Conservation (phyloP, 306 rosid species). For the Quercus suber region DNA sequence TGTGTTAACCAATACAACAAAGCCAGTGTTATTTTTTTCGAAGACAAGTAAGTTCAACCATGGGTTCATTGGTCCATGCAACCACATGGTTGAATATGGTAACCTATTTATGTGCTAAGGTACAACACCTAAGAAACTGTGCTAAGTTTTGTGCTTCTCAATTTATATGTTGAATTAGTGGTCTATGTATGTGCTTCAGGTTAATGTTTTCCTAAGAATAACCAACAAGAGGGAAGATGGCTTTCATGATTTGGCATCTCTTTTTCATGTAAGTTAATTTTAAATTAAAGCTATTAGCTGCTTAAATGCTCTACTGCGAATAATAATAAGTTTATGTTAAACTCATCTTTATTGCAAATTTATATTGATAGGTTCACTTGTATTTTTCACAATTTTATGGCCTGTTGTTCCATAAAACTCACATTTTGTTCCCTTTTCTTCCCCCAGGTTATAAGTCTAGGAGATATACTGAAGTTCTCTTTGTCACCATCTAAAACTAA, state of each 20-base stretch:
- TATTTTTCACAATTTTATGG: too few relatives aligned
- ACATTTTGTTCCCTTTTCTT: too few relatives aligned
- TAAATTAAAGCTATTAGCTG: conserved; percentile 6
- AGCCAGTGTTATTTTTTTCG: too few relatives aligned
- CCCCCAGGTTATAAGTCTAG: conserved; percentile 83
- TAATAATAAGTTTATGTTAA: neutral
- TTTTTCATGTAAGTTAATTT: conserved; percentile 75
- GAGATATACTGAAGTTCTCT: conserved; percentile 86
- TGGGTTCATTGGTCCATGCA: too few relatives aligned
- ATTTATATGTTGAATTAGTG: conserved; percentile 12
- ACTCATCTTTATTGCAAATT: neutral
- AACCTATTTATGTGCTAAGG: too few relatives aligned
- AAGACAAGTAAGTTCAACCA: too few relatives aligned
- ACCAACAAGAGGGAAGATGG: conserved; percentile 94
- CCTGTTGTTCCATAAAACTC: too few relatives aligned
- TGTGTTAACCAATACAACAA: too few relatives aligned
- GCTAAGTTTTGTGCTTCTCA: neutral
- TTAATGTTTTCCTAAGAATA: conserved; percentile 89
- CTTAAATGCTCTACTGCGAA: conserved; percentile 2
- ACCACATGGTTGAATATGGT: too few relatives aligned
- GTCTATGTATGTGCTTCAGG: conserved; percentile 28
- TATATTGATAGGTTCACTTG: neutral
- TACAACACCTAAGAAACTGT: too few relatives aligned
- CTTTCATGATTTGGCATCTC: conserved; percentile 95
- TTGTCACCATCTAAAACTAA: conserved; percentile 69